Percentiles rank a stretch among this genome's conserved stretches.
phyloP scores from a whole-genome alignment of 2,329 filamentous ascomycete genomes.

The Macrophomina tecta region DNA sequence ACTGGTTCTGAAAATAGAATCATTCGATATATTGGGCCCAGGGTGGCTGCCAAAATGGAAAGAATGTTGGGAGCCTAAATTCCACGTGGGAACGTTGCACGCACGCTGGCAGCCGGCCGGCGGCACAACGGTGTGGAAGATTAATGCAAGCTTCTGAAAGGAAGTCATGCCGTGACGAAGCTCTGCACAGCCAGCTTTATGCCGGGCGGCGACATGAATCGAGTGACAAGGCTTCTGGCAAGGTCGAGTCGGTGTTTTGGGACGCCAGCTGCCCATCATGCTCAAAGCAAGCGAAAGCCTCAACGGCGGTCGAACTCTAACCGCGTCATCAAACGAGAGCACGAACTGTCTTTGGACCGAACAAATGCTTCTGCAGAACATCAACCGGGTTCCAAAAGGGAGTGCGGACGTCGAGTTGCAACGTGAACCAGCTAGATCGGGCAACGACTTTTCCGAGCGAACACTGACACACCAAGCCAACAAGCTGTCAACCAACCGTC shows the following conservation, averaged over 20 bases:
- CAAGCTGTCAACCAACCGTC: not conserved
- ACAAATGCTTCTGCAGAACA: not conserved
- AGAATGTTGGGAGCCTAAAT: not conserved
- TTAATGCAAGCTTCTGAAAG: not conserved
- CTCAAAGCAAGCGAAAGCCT: not conserved
- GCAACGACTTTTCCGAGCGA: constrained; percentile 1
- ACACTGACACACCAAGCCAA: not conserved
- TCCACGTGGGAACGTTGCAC: not conserved
- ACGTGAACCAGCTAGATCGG: no score
- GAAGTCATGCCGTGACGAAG: not conserved
- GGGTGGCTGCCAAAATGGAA: not conserved
- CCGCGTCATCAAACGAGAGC: not conserved
- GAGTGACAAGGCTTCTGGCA: not conserved
- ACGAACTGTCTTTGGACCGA: not conserved
- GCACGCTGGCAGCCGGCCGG: no score
- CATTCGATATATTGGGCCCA: constrained; percentile 17
- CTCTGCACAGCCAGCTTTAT: not conserved
- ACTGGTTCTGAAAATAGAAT: constrained; percentile 14
- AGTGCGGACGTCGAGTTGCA: not conserved
- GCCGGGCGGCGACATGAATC: not conserved
- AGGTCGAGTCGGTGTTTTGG: not conserved
- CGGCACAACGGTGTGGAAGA: not conserved
- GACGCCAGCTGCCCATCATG: not conserved
- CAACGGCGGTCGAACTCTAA: not conserved
- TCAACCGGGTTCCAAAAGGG: not conserved